A percentile compares a stretch with the other conserved stretches of the same genome.
Evolutionary conservation across 176 grass and related monocot genomes (phyloP).

Genomic region (Stipa capillata): DNA sequence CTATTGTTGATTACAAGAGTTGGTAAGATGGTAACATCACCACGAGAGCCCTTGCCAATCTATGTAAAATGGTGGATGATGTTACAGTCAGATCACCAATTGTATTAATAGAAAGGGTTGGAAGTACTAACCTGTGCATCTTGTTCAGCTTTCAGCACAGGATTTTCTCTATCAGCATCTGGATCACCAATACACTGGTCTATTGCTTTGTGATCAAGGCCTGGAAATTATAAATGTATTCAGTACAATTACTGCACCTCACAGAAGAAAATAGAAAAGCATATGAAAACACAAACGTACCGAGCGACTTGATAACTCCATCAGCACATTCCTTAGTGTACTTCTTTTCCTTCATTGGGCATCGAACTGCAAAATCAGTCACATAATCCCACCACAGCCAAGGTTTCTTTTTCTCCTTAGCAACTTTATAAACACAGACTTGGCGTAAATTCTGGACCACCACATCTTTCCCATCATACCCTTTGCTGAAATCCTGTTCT

Average conservation of each 20-base stretch:
- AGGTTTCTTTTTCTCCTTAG: slow-evolving; percentile 61
- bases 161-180: slow-evolving; percentile 58
- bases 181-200: slow-evolving; percentile 69
- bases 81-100: background rate
- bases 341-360: slow-evolving; percentile 81
- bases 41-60: slow-evolving; percentile 73
- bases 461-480: slow-evolving; percentile 88
- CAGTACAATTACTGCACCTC: background rate
- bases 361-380: slow-evolving; percentile 63
- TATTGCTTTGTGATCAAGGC: slow-evolving; percentile 60
- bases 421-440: slow-evolving; percentile 59
- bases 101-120: no score
- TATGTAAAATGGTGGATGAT: background rate
- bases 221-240: slow-evolving; percentile 27
- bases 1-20: slow-evolving; percentile 92
- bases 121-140: slow-evolving; percentile 57
- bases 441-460: slow-evolving; percentile 78
- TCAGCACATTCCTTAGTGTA: slow-evolving; percentile 67
- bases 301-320: slow-evolving; percentile 68
- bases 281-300: slow-evolving; percentile 30
- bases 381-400: slow-evolving; percentile 97
- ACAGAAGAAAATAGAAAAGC: background rate
- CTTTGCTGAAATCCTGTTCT: slow-evolving; percentile 82
- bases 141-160: slow-evolving; percentile 80
- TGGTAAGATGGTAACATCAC: slow-evolving; percentile 90